Conservation (phyloP, 352 stramenopile species). For the Pythium dissimile region DNA sequence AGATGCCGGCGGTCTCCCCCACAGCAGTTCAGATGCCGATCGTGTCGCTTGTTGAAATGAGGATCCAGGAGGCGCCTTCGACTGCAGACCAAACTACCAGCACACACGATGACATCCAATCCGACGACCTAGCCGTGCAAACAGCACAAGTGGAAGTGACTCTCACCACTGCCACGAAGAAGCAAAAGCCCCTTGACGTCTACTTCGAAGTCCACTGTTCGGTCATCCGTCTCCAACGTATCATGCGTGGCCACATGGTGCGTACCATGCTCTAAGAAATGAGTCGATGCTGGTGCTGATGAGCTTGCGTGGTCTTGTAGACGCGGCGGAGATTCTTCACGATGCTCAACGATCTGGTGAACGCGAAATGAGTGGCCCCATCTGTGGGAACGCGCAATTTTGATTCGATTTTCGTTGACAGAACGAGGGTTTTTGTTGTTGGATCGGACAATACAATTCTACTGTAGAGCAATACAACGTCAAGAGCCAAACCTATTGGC, state of each 20-base stretch:
- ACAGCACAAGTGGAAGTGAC: neutral
- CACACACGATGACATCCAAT: neutral
- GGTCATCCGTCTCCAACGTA: slow-evolving; percentile 9
- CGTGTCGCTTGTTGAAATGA: too few relatives aligned
- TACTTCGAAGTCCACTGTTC: slow-evolving; percentile 17
- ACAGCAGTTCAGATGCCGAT: too few relatives aligned
- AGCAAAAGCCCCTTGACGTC: slow-evolving; percentile 1
- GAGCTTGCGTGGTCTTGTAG: too few relatives aligned
- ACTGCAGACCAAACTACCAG: neutral
- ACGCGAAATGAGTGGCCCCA: neutral
- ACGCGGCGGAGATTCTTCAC: slow-evolving; percentile 33
- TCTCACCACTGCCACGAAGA: neutral
- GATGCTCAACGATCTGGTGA: slow-evolving; percentile 38
- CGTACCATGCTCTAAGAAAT: too few relatives aligned
- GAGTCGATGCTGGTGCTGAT: too few relatives aligned
- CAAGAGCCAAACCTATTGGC: too few relatives aligned
- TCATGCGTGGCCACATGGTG: slow-evolving; percentile 15
- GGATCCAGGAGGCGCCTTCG: too few relatives aligned
- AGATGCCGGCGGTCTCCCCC: neutral
- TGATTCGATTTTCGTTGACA: neutral
- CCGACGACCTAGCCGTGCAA: neutral
- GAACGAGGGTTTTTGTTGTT: too few relatives aligned
- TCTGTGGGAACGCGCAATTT: slow-evolving; percentile 1
- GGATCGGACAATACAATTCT: too few relatives aligned
- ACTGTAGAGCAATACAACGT: too few relatives aligned